phyloP scores from a whole-genome alignment of 2,329 filamentous ascomycete genomes.

The Hymenoscyphus fructigenus region DNA sequence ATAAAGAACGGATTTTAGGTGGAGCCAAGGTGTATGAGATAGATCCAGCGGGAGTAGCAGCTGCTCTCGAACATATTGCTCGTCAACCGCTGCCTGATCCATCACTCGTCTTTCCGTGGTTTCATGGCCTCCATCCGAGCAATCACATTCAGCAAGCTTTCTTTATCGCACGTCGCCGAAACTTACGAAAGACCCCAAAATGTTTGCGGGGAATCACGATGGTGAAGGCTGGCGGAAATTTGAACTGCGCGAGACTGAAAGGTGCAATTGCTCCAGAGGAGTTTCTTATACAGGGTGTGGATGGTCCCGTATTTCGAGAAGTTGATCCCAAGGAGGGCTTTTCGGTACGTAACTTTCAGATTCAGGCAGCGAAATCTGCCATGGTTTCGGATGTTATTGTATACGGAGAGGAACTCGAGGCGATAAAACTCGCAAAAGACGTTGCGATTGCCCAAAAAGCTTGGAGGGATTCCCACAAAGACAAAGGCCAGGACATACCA shows the following conservation, averaged over 20 bases:
- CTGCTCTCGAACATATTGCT: constrained; percentile 73
- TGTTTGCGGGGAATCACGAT: constrained; percentile 80
- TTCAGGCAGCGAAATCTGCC: constrained; percentile 85
- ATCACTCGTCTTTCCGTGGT: constrained; percentile 89
- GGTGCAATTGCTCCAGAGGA: constrained; percentile 83
- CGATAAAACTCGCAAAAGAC: constrained; percentile 63
- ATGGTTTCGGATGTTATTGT: constrained; percentile 89
- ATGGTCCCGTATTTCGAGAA: constrained; percentile 61
- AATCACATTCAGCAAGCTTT: constrained; percentile 90
- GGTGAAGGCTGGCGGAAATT: constrained; percentile 84
- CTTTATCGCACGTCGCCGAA: constrained; percentile 75
- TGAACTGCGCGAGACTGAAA: constrained; percentile 74
- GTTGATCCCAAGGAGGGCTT: constrained; percentile 88
- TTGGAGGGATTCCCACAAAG: constrained; percentile 67
- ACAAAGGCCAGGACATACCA: constrained; percentile 53
- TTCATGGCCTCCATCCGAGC: constrained; percentile 85
- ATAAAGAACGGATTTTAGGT: constrained; percentile 52
- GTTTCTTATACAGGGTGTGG: constrained; percentile 60
- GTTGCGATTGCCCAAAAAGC: constrained; percentile 74
- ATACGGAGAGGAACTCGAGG: constrained; percentile 69
- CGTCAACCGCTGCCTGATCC: constrained; percentile 81
- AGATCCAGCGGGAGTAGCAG: constrained; percentile 63
- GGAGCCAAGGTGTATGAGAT: constrained; percentile 69
- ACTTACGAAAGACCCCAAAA: constrained; percentile 67
- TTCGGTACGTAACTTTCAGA: constrained; percentile 95